Evolutionary conservation across 2,329 filamentous ascomycete species (phyloP), one percentile per base, ranked within the genome.

Genomic region (Sporothrix schenckii): DNA sequence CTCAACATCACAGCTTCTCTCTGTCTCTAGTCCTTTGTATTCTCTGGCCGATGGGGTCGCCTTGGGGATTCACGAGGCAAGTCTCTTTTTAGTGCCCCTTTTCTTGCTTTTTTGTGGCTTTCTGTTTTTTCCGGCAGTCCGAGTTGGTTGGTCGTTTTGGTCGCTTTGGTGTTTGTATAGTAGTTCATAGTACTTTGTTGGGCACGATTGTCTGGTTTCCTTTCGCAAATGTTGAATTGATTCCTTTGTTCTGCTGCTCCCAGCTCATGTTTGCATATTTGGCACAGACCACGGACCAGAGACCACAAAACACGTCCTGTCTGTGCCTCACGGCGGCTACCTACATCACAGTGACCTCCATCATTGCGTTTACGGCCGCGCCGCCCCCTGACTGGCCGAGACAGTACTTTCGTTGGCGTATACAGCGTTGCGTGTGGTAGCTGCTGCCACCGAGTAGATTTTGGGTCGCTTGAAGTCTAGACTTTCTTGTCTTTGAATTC

Each of bases 301-400:
- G 9, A n/a, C 34, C 39, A 44, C 58, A 34, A 34, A 34, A 34
- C 34, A 34, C 6, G 21, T 27, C 60, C 6, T 49, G 60, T 47
- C 41, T 49, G 41, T 30, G 60, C 41, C 44, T 21, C 60, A 19
- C 14, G 41, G 41, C 11, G n/a, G 24, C 9, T 47, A 61, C 34
- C 27, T 30, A 47, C 21, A 14, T 24, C 39, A 27, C 7, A 27
- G 13, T n/a, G 21, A 49, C 39, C 60, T 63, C 27, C 44, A 24
- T 63, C 24, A 27, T 63, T 63, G 7, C 41, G 21, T 30, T 63
- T 49, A 63, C 41, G 60, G 30, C 60, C 60, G 60, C 3, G 60
- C 60, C 60, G 41, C 60, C 60, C 60, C 60, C 60, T 63, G 60
- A 61, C 44, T n/a, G 30, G 16, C 56, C 14, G 56, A 44, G 30